A percentile compares a stretch with the other conserved stretches of the same genome.
Conservation (phyloP, 352 stramenopile species). For the Globisporangium mamillatum region DNA sequence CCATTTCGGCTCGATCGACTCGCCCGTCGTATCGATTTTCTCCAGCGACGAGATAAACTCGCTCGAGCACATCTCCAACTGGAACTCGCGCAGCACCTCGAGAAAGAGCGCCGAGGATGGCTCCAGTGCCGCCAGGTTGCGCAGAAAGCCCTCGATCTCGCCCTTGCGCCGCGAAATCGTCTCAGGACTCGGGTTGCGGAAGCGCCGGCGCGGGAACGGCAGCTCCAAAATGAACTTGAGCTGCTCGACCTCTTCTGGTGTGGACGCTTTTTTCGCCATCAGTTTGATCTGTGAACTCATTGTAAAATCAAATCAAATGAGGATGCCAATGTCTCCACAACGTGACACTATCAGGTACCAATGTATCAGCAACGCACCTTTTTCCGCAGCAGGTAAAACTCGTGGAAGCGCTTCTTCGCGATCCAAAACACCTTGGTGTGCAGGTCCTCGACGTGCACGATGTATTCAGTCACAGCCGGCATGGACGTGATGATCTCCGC, state of each 20-base stretch:
- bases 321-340: neutral
- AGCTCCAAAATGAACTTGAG: slow-evolving; percentile 74
- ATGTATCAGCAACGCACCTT: slow-evolving; percentile 32
- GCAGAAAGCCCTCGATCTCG: slow-evolving; percentile 74
- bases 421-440: slow-evolving; percentile 85
- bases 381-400: slow-evolving; percentile 67
- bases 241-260: slow-evolving; percentile 49
- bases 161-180: slow-evolving; percentile 44
- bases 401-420: slow-evolving; percentile 75
- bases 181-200: slow-evolving; percentile 43
- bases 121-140: slow-evolving; percentile 64
- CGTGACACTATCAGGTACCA: neutral
- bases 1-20: slow-evolving; percentile 74
- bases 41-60: slow-evolving; percentile 77
- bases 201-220: slow-evolving; percentile 61
- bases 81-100: slow-evolving; percentile 60
- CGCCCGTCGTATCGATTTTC: slow-evolving; percentile 66
- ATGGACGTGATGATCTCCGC: slow-evolving; percentile 54
- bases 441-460: slow-evolving; percentile 71
- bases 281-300: slow-evolving; percentile 29
- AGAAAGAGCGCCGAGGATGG: slow-evolving; percentile 53
- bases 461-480: slow-evolving; percentile 65
- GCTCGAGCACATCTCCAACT: slow-evolving; percentile 66
- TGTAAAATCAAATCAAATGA: neutral
- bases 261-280: slow-evolving; percentile 32